phyloP scores from a whole-genome alignment of 2,329 filamentous ascomycete species.

The Stagonosporopsis vannaccii region DNA sequence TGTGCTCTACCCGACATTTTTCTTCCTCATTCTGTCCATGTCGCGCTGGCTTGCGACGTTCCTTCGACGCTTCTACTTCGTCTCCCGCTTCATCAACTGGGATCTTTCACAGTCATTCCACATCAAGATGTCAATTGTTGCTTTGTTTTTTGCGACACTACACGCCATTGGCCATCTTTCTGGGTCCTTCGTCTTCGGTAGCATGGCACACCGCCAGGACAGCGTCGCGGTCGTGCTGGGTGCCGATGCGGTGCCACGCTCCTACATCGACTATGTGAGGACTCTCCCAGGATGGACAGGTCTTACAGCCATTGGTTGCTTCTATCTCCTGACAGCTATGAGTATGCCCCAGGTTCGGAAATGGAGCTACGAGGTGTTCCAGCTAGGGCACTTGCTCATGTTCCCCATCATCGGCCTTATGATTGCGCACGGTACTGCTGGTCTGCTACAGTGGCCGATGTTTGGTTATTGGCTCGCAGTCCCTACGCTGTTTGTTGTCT shows the following conservation, averaged over 20 bases:
- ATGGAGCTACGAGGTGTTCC: conserved; percentile 65
- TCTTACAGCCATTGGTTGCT: conserved; percentile 57
- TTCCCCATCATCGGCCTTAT: conserved; percentile 65
- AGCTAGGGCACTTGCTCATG: conserved; percentile 65
- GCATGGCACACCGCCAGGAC: conserved; percentile 53
- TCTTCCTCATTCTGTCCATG: conserved; percentile 67
- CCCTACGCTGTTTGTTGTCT: conserved; percentile 59
- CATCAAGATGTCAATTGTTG: conserved; percentile 61
- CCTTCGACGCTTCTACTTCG: conserved; percentile 58
- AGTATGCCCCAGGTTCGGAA: conserved; percentile 60
- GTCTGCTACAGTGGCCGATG: conserved; percentile 63
- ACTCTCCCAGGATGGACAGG: conserved; percentile 61
- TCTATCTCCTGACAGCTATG: conserved; percentile 58
- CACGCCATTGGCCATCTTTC: conserved; percentile 64
- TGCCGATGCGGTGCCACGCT: conserved; percentile 52
- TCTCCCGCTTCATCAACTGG: conserved; percentile 65
- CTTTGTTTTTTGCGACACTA: conserved; percentile 59
- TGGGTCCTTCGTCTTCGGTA: conserved; percentile 62
- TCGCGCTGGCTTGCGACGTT: conserved; percentile 64
- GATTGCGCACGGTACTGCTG: conserved; percentile 62
- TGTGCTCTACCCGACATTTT: conserved; percentile 64
- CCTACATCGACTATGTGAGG: conserved; percentile 58
- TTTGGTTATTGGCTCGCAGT: conserved; percentile 65
- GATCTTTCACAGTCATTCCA: conserved; percentile 64
- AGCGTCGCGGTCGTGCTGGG: conserved; percentile 57